Evolutionary conservation across 306 rosid species (phyloP).

Genomic region (Crotalaria pallida): DNA sequence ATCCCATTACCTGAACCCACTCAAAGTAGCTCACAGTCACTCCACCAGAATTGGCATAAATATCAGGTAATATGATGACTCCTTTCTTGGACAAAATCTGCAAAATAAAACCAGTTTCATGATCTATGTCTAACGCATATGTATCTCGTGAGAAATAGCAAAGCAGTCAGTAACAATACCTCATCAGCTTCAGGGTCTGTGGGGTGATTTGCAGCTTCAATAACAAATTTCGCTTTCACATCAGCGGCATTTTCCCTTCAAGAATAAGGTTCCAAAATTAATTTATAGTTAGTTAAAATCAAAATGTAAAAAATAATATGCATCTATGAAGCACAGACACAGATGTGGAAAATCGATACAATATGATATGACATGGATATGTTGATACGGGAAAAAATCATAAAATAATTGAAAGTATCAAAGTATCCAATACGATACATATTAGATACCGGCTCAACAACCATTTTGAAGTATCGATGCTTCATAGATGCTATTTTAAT

Average conservation of each 20-base stretch:
- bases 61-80: constrained; percentile 60
- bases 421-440: no score
- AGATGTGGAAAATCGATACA: no score
- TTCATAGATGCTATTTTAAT: not conserved
- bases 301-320: not conserved
- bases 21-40: constrained; percentile 79
- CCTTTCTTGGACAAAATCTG: constrained; percentile 59
- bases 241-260: constrained; percentile 52
- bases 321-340: no score
- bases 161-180: constrained; percentile 19
- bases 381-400: no score
- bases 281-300: not conserved
- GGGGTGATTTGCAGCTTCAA: constrained; percentile 70
- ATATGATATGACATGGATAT: no score
- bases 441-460: no score
- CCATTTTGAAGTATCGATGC: no score
- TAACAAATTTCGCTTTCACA: constrained; percentile 52
- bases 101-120: not conserved
- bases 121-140: not conserved
- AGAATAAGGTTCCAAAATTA: not conserved
- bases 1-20: constrained; percentile 66
- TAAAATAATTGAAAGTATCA: no score
- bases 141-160: not conserved
- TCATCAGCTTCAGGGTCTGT: constrained; percentile 66
- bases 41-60: constrained; percentile 73